Conservation (phyloP, 2,329 filamentous ascomycete species). For the Magnaporthiopsis incrustans region DNA sequence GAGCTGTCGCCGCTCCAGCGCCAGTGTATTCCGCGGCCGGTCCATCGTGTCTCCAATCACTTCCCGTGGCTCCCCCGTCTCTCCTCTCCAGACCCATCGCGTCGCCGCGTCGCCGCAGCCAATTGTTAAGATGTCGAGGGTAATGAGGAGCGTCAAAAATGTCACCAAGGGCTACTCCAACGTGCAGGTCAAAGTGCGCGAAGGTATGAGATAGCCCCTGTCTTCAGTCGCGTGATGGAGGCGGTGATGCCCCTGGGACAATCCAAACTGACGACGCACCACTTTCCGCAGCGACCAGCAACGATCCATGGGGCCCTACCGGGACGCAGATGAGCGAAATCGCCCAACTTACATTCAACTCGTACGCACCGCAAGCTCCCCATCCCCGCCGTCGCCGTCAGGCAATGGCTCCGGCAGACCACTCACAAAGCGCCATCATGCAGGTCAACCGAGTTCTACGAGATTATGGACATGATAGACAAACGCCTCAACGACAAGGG, state of each 20-base stretch:
- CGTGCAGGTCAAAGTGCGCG: conserved; percentile 95
- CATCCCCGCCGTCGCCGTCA: not conserved
- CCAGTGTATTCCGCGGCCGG: not conserved
- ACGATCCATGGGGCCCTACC: conserved; percentile 96
- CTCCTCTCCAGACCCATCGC: not conserved
- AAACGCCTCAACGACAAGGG: conserved; percentile 98
- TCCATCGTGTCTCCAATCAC: not conserved
- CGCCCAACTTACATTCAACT: conserved; percentile 94
- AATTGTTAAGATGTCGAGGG: conserved; percentile 71
- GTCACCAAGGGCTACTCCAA: conserved; percentile 97
- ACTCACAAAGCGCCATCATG: not conserved
- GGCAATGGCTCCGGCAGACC: not conserved
- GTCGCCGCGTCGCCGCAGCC: conserved; percentile 16
- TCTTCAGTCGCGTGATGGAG: conserved; percentile 3
- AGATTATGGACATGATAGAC: conserved; percentile 99
- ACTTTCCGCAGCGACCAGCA: conserved; percentile 73
- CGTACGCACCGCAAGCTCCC: conserved; percentile 50
- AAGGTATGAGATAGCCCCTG: conserved; percentile 55
- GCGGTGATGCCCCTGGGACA: not conserved
- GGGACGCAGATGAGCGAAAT: conserved; percentile 99
- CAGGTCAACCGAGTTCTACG: conserved; percentile 94
- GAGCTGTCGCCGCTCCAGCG: not conserved
- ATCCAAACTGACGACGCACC: conserved; percentile 19
- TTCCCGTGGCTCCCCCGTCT: not conserved
- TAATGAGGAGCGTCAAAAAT: conserved; percentile 96